Conservation (phyloP, 768 basidiomycete genomes). For the Xerocomus spinulosus region DNA sequence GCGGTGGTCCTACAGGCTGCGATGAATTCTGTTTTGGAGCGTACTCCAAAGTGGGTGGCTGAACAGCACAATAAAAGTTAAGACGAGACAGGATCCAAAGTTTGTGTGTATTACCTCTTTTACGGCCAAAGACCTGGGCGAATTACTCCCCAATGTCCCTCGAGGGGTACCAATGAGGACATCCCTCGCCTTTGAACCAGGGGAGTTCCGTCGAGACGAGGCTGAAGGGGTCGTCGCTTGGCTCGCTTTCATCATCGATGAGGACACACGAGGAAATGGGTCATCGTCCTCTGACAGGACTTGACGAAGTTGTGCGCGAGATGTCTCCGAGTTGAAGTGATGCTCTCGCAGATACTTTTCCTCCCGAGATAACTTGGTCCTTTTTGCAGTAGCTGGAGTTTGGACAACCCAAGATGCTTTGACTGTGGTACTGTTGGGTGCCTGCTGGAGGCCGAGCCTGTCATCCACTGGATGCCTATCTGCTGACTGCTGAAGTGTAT, state of each 20-base stretch:
- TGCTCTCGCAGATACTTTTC: constrained; percentile 28
- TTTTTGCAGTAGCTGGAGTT: constrained; percentile 22
- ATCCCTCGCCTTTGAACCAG: constrained; percentile 15
- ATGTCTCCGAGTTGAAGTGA: constrained; percentile 16
- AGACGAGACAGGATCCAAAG: constrained; percentile 1
- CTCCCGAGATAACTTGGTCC: constrained; percentile 19
- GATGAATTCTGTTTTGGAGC: constrained; percentile 7
- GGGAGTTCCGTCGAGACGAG: constrained; percentile 26
- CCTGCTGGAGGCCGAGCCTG: constrained; percentile 11
- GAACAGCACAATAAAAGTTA: neutral
- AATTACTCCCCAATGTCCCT: constrained; percentile 17
- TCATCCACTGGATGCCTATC: constrained; percentile 12
- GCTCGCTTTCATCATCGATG: constrained; percentile 27
- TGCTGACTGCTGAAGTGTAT: constrained; percentile 7
- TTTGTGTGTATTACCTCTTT: constrained; percentile 24
- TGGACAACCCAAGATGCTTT: constrained; percentile 33
- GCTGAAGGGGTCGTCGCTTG: constrained; percentile 19
- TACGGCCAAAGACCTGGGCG: constrained; percentile 17
- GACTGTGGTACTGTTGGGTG: constrained; percentile 20
- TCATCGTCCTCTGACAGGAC: constrained; percentile 30
- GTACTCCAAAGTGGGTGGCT: constrained; percentile 24
- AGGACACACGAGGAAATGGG: constrained; percentile 21
- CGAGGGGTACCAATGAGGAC: constrained; percentile 18
- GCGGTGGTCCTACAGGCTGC: constrained; percentile 18
- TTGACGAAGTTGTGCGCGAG: constrained; percentile 28